Base-by-base conservation (phyloP, 768 basidiomycete species). In the Leccinum disarticulatum region DNA sequence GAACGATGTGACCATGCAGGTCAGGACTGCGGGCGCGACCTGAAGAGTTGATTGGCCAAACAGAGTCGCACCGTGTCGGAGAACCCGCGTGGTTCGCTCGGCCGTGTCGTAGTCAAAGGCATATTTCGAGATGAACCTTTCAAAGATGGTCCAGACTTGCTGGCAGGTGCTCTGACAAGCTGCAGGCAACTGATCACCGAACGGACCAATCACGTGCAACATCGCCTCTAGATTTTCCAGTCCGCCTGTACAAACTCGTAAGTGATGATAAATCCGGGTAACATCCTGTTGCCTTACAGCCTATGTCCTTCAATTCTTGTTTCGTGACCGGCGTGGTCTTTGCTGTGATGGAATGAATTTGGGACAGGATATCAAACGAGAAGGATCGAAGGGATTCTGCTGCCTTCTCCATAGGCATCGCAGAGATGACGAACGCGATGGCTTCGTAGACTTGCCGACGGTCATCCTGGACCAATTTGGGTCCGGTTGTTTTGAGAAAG, bases 171-270 rank as follows among this genome's bases (percentile, higher is more conserved):
- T 83, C 62, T 85, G 85, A 73, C 97, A 99, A 3, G 86, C 79
- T 22, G 80, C 68, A 15, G 96, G 96, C 1, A 98, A 78, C 28
- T 88, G 87, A 56, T 93, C 88, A 13, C 93, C 89, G 62, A 92
- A 93, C 10, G 87, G 83, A 28, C 86, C 83, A 53, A 98, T 83
- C 56, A 95, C 86, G 58, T 83, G 81, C 17, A 99, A 79, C 87
- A 96, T 95, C n/a, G 87, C 83, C 72, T 98, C 95, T 35, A 99
- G 77, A 67, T 94, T 95, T 69, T 98, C 96, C 27, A 99, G 78
- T 2, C 86, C 87, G 73, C 93, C 95, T 94, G 60, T 0, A 41
- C 35, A 46, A 41, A 51, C 17, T 27, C 25, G 28, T 71, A 11
- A 69, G 66, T 47, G 48, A 49, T 10, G 58, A 25, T 46, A 28